A percentile compares a stretch with the other conserved stretches of the same genome.
These are phyloP conservation scores for Coemansia sp. DNA, from an alignment of 192 early-diverging fungal genomes.

Conservation along the genomic window DNA sequence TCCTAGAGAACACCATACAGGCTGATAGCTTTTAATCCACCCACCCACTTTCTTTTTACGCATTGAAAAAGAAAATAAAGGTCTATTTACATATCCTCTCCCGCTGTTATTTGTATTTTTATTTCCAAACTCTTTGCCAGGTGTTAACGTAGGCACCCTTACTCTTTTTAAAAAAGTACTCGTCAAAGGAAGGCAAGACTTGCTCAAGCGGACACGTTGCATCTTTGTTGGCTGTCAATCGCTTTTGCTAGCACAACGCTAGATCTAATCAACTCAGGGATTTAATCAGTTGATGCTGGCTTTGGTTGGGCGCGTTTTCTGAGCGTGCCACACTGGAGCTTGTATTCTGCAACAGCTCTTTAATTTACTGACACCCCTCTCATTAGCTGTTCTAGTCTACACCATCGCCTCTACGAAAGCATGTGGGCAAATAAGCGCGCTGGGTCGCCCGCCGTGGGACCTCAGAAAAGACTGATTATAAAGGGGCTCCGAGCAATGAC, in stretches of 20 bases:
- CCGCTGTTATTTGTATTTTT: no score
- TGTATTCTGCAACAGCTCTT: background rate
- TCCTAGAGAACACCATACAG: background rate
- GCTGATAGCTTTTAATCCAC: background rate
- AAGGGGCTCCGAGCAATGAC: constrained; percentile 37
- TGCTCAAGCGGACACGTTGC: background rate
- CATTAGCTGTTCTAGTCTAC: background rate
- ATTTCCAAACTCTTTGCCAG: no score
- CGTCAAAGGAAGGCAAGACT: background rate
- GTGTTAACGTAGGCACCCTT: background rate
- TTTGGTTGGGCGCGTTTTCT: background rate
- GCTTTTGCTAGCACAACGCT: no score
- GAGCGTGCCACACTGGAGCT: background rate
- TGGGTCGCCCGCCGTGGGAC: constrained; percentile 26
- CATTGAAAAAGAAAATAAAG: background rate
- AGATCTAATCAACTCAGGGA: no score
- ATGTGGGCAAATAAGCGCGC: constrained; percentile 51
- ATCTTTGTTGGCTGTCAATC: no score
- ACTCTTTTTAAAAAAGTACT: background rate
- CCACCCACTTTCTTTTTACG: background rate
- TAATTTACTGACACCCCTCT: background rate
- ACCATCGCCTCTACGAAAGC: background rate
- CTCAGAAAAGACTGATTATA: constrained; percentile 40
- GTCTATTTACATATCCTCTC: no score
- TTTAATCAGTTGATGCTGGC: background rate